These are phyloP conservation scores for Cucumis hystrix DNA, from an alignment of 306 rosid genomes.

Conservation along the genomic window DNA sequence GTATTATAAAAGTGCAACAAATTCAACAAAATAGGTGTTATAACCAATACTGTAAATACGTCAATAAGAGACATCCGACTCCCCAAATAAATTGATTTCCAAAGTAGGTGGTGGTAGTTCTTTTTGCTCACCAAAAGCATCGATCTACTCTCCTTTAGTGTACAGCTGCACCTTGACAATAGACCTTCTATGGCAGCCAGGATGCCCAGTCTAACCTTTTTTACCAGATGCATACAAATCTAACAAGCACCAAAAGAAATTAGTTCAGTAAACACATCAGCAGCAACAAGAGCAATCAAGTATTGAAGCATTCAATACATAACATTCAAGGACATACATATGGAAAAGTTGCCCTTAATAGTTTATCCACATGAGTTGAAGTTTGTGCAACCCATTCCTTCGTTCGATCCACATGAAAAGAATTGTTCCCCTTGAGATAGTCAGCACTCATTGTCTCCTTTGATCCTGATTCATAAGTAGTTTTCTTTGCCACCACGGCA, in stretches of 20 bases:
- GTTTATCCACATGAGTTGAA: constrained; percentile 47
- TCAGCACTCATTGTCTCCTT: constrained; percentile 26
- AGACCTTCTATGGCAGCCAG: constrained; percentile 61
- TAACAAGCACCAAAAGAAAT: constrained; percentile 29
- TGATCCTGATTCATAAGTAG: constrained; percentile 17
- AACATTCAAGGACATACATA: constrained; percentile 37
- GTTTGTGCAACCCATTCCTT: constrained; percentile 72
- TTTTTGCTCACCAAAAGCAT: constrained; percentile 80
- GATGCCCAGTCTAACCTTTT: constrained; percentile 76
- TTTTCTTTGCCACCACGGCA: constrained; percentile 16
- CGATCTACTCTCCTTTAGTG: constrained; percentile 55
- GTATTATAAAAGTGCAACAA: background rate
- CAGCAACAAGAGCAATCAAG: background rate
- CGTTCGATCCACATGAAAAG: constrained; percentile 65
- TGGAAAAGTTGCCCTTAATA: constrained; percentile 59
- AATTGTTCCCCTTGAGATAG: constrained; percentile 29
- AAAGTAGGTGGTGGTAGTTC: background rate
- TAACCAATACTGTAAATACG: background rate
- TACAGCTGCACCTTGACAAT: constrained; percentile 46
- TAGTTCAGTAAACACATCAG: background rate
- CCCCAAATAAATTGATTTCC: constrained; percentile 10
- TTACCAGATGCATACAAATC: constrained; percentile 77
- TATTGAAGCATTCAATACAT: background rate
- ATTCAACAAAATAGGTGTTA: background rate
- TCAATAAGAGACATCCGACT: background rate